These are phyloP conservation scores for Brassica balearica DNA, from an alignment of 441 rosid genomes.

Conservation along the genomic window DNA sequence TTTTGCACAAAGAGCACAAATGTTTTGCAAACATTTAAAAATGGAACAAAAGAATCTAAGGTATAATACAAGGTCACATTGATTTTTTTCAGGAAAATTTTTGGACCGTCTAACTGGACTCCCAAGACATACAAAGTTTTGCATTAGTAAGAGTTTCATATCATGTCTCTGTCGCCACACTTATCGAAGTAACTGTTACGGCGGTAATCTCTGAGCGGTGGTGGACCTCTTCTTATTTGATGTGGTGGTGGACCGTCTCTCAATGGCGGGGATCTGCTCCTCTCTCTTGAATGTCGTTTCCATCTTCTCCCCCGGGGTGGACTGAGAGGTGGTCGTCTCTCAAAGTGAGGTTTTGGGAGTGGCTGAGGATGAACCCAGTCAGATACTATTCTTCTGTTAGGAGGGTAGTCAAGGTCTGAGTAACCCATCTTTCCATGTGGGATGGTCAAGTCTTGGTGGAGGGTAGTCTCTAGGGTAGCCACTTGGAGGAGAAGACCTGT, in stretches of 20 bases:
- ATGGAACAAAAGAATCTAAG: conserved; percentile 29
- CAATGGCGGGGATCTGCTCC: conserved; percentile 78
- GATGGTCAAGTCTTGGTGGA: conserved; percentile 63
- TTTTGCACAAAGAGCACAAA: conserved; percentile 14
- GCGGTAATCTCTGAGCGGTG: conserved; percentile 56
- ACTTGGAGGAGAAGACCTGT: conserved; percentile 66
- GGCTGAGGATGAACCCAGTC: conserved; percentile 64
- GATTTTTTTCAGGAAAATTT: neutral
- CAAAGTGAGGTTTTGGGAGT: conserved; percentile 60
- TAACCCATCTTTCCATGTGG: conserved; percentile 60
- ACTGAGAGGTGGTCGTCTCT: conserved; percentile 54
- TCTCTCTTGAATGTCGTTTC: conserved; percentile 67
- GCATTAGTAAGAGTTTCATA: conserved; percentile 51
- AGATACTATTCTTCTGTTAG: conserved; percentile 60
- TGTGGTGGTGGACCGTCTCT: conserved; percentile 53
- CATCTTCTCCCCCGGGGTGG: conserved; percentile 68
- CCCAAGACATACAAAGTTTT: conserved; percentile 24
- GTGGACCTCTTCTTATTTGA: conserved; percentile 51
- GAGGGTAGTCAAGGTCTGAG: conserved; percentile 58
- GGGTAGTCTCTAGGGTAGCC: conserved; percentile 74
- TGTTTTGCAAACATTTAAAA: conserved; percentile 27
- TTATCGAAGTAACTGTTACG: conserved; percentile 62
- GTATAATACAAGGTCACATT: conserved; percentile 25
- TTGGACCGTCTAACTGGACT: conserved; percentile 32
- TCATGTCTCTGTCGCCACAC: conserved; percentile 56